phyloP scores from a whole-genome alignment of 768 basidiomycete genomes.

The Clathrus columnatus region DNA sequence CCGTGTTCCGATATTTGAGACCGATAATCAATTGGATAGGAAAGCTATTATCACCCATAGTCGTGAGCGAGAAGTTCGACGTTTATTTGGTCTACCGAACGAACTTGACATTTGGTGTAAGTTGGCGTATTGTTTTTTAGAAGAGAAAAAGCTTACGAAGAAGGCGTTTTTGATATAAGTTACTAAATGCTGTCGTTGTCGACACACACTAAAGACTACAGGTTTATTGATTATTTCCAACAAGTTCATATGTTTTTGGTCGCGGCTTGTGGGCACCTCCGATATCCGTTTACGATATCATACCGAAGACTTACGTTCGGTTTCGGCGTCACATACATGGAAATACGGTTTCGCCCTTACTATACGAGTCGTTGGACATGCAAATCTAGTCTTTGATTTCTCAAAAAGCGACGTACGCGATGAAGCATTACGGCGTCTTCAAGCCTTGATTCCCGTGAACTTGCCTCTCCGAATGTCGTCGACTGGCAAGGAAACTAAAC shows the following conservation, averaged over 20 bases:
- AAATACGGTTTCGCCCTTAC: conserved; percentile 27
- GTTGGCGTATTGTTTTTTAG: conserved; percentile 13
- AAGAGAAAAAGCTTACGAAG: neutral
- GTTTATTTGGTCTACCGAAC: conserved; percentile 17
- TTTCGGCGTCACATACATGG: conserved; percentile 22
- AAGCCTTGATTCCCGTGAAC: conserved; percentile 12
- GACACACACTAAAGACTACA: conserved; percentile 24
- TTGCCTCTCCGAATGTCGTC: conserved; percentile 2
- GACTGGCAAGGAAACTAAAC: neutral
- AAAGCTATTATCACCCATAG: conserved; percentile 19
- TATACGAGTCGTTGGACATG: conserved; percentile 38
- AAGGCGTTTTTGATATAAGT: conserved; percentile 20
- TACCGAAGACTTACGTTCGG: conserved; percentile 32
- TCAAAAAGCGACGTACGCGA: conserved; percentile 31
- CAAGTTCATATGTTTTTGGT: conserved; percentile 38
- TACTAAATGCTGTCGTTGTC: conserved; percentile 26
- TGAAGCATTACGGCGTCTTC: conserved; percentile 34
- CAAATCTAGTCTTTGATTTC: conserved; percentile 43
- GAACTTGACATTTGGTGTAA: conserved; percentile 31
- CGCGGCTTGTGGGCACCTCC: conserved; percentile 27
- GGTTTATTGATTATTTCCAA: conserved; percentile 37
- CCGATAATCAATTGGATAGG: conserved; percentile 25
- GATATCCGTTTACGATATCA: conserved; percentile 35
- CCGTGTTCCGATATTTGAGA: conserved; percentile 12
- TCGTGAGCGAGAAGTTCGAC: conserved; percentile 15